Evolutionary conservation across 805 yeast species (phyloP).

Genomic region (Ogataea nonfermentans): DNA sequence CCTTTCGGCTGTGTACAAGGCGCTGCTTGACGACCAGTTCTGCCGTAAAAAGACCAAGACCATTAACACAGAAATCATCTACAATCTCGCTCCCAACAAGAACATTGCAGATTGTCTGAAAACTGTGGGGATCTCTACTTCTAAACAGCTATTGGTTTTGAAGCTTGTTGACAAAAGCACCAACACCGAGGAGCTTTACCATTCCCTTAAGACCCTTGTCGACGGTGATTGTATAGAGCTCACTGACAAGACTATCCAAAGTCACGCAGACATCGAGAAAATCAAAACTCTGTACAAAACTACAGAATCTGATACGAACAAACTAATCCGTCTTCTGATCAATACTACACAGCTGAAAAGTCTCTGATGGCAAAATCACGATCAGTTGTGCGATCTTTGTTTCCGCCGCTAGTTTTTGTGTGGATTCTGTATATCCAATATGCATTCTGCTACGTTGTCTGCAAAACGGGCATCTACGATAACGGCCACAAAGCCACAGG

Average conservation of each 20-base stretch:
- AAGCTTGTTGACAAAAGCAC: constrained; percentile 38
- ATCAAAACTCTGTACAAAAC: constrained; percentile 30
- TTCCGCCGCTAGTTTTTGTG: constrained; percentile 17
- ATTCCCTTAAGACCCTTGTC: constrained; percentile 24
- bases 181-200: constrained; percentile 15
- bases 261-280: constrained; percentile 32
- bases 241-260: constrained; percentile 32
- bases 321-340: constrained; percentile 26
- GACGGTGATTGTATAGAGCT: constrained; percentile 37
- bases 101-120: constrained; percentile 71
- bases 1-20: constrained; percentile 56
- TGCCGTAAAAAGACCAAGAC: constrained; percentile 59
- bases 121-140: constrained; percentile 62
- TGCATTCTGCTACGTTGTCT: constrained; percentile 30
- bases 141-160: constrained; percentile 48
- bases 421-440: constrained; percentile 30
- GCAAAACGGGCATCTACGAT: constrained; percentile 37
- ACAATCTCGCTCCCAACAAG: constrained; percentile 66
- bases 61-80: constrained; percentile 68
- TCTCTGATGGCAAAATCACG: constrained; percentile 10
- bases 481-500: constrained; percentile 36
- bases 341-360: constrained; percentile 32
- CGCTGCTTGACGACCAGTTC: constrained; percentile 49
- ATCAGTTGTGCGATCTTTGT: background rate
- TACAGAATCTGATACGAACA: constrained; percentile 17